Conservation (phyloP, 306 rosid species). For the Glycyrrhiza uralensis region DNA sequence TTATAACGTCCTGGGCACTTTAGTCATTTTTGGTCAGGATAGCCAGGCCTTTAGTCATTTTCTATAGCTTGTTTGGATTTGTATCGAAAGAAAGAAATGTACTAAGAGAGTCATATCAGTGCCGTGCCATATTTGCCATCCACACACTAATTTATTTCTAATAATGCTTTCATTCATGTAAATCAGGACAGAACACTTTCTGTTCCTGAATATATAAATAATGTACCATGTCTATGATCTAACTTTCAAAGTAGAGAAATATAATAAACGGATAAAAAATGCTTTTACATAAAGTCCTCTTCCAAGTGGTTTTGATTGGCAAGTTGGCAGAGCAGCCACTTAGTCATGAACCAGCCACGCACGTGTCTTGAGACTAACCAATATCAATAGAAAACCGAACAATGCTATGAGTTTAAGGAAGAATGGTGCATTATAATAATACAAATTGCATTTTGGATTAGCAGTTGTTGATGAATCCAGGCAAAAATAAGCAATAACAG, state of each 20-base stretch:
- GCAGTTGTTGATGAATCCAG: constrained; percentile 31
- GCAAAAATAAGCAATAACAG: constrained; percentile 20
- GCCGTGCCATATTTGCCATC: no score
- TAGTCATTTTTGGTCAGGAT: no score
- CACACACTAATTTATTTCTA: no score
- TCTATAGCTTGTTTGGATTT: no score
- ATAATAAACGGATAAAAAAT: neutral
- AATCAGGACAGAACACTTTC: neutral
- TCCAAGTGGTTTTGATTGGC: constrained; percentile 16
- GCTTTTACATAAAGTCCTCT: constrained; percentile 27
- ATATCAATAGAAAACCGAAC: constrained; percentile 9
- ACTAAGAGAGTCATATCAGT: no score
- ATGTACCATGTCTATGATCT: neutral
- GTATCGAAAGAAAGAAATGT: no score
- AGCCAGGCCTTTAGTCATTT: no score
- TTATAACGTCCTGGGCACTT: neutral
- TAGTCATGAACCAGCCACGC: constrained; percentile 22
- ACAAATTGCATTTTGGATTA: constrained; percentile 34
- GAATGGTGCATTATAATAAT: constrained; percentile 24
- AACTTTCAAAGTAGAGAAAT: neutral
- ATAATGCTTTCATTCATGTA: neutral
- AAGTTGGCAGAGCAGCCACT: constrained; percentile 24
- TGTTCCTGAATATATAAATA: neutral
- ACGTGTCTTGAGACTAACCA: constrained; percentile 17
- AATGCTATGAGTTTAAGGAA: constrained; percentile 12